Conservation (phyloP, 73 alveolate genomes). For the Tetrahymena borealis region DNA sequence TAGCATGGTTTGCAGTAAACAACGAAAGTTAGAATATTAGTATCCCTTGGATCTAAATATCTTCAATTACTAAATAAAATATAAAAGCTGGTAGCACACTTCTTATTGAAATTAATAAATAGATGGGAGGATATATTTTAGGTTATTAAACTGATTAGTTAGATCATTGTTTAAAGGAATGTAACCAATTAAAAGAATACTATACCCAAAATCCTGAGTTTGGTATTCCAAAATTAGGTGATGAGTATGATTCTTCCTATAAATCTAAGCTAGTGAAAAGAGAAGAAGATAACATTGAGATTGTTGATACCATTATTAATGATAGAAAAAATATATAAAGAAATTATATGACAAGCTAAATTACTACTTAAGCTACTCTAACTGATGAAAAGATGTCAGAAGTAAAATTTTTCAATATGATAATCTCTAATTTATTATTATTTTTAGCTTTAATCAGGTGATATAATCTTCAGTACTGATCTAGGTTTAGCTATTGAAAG, state of each 20-base stretch:
- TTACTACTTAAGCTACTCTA: neutral
- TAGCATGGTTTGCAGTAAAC: neutral
- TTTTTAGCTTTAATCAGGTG: neutral
- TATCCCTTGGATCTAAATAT: neutral
- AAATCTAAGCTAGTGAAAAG: neutral
- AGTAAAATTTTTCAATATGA: neutral
- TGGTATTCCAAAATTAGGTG: neutral
- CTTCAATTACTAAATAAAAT: neutral
- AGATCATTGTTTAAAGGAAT: neutral
- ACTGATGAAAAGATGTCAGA: neutral
- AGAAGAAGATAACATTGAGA: neutral
- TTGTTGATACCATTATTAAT: neutral
- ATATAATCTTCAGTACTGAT: neutral
- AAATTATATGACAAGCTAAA: neutral
- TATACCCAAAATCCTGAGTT: neutral
- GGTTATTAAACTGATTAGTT: neutral
- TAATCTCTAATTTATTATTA: neutral
- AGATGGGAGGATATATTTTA: neutral
- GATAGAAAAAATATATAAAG: neutral
- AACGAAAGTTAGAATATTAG: neutral
- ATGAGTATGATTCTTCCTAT: neutral
- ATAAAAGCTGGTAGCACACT: neutral
- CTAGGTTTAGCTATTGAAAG: neutral
- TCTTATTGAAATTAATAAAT: neutral
- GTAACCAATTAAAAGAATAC: neutral